A percentile compares a stretch with the other conserved stretches of the same genome.
phyloP scores from a whole-genome alignment of 2,329 filamentous ascomycete species.

The Cordyceps farinosa region DNA sequence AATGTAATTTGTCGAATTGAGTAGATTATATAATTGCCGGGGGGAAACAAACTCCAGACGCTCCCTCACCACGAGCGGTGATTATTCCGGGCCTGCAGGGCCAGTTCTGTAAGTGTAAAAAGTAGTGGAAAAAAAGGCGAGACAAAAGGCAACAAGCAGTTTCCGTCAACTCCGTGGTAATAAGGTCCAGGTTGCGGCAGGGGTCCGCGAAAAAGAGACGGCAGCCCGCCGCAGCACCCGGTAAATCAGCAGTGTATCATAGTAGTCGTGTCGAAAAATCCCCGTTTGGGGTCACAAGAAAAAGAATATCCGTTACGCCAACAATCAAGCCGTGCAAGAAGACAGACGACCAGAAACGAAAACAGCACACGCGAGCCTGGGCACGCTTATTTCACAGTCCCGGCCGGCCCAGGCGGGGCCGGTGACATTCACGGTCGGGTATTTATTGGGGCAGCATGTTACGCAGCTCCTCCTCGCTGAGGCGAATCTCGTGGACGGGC shows the following conservation, averaged over 20 bases:
- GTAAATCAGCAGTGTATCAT: conserved; percentile 9
- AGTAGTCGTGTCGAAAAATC: conserved; percentile 9
- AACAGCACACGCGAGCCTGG: neutral
- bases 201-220: neutral
- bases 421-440: neutral
- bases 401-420: neutral
- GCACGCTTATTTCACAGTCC: neutral
- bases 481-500: conserved; percentile 71
- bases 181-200: neutral
- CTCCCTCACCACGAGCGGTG: conserved; percentile 4
- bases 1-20: neutral
- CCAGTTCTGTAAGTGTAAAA: conserved; percentile 17
- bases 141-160: conserved; percentile 2
- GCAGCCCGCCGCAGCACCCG: conserved; percentile 1
- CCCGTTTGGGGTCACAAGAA: neutral
- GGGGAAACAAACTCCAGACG: conserved; percentile 8
- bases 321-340: neutral
- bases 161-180: conserved; percentile 12
- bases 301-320: conserved; percentile 7
- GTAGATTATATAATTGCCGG: conserved; percentile 2
- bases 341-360: neutral
- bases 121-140: neutral
- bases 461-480: conserved; percentile 73
- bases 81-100: conserved; percentile 11
- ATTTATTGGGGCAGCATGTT: conserved; percentile 60